phyloP scores from a whole-genome alignment of 2,329 filamentous ascomycete species.

The Neofusicoccum ribis region DNA sequence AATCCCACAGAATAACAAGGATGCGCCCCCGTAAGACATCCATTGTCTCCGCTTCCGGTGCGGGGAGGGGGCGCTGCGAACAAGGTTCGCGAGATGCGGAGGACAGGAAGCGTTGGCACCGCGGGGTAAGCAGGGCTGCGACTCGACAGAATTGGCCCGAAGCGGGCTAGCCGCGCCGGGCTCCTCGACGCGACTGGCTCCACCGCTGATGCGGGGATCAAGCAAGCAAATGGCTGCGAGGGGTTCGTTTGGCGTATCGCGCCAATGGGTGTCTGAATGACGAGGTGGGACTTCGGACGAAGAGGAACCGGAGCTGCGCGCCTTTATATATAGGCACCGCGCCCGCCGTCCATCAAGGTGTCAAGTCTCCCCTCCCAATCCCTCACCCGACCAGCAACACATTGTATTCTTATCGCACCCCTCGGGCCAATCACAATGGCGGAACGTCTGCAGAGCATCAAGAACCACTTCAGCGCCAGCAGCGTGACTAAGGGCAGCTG shows the following conservation, averaged over 20 bases:
- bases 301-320: not conserved
- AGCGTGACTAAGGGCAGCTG: slow-evolving; percentile 31
- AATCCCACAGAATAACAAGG: too few species aligned
- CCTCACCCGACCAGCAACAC: not conserved
- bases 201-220: not conserved
- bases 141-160: not conserved
- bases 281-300: not conserved
- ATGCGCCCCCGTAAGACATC: too few species aligned
- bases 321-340: not conserved
- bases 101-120: not conserved
- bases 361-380: not conserved
- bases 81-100: not conserved
- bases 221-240: not conserved
- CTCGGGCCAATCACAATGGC: slow-evolving; percentile 6
- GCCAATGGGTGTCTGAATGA: slow-evolving; percentile 10
- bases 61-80: too few species aligned
- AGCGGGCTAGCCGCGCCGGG: not conserved
- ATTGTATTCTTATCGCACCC: too few species aligned
- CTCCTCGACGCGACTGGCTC: not conserved
- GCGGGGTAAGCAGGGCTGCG: slow-evolving; percentile 2
- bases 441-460: slow-evolving; percentile 6
- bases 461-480: slow-evolving; percentile 11
- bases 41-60: too few species aligned
- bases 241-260: not conserved
- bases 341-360: slow-evolving; percentile 3